Base-by-base conservation (phyloP, 1,284 basidiomycete species). In the Cryptococcus hybrid region DNA sequence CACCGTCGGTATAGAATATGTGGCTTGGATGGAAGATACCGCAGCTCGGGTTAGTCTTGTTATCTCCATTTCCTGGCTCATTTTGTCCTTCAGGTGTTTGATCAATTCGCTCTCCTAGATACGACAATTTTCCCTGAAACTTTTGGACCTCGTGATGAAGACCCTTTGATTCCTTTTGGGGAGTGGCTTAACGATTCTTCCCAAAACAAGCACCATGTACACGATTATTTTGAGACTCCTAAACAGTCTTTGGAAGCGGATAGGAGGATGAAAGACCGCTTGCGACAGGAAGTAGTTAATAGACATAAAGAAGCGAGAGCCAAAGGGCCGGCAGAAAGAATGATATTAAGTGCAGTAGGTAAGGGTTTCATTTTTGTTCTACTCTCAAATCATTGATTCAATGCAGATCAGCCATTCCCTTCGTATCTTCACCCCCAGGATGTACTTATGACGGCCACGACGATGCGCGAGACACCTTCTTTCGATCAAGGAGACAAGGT, bases 1-100 rank as follows among this genome's bases (percentile, higher is more conserved):
- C 18, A 51, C 15, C 7, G 40, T 51, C 18, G 50, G 50, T 9
- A 11, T 51, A 9, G 50, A 51, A 11, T 51, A 51, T 40, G 50
- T 51, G 11, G 50, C 36, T 24, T 51, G 50, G 50, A 51, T 51
- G 50, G 50, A 51, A 18, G 50, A 51, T 34, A 51, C 50, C 24
- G 50, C 50, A n/a, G 36, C 50, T 13, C 36, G 34, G 35, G 50
- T 51, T 5, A 15, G 36, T 40, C 34, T 13, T 9, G n/a, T n/a
- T 45, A 45, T 45, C 43, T 13, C 43, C 7, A 7, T 2, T 45
- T 15, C 43, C 13, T 45, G 7, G 43, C 43, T 45, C n/a, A 45
- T 8, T 4, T 8, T 45, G 15, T 13, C 2, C 13, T 30, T 30
- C 34, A 51, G 50, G 18, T 51, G 18, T 51, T 51, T 18, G 50